These are phyloP conservation scores for Lentinula novae-zelandiae DNA, from an alignment of 1,284 basidiomycete species.

Conservation along the genomic window DNA sequence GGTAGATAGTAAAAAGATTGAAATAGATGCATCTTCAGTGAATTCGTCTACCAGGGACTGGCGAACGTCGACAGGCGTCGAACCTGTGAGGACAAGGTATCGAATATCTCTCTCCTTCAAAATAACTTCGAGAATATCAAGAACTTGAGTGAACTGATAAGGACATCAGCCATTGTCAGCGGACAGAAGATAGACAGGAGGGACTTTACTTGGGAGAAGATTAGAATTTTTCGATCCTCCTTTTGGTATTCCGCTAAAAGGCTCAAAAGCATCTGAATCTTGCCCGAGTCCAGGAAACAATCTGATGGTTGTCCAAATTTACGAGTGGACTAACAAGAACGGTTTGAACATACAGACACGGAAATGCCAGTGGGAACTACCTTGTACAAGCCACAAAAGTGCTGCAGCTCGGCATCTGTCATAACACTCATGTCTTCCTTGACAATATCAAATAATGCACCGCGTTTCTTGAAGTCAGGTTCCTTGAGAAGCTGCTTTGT, in stretches of 20 bases:
- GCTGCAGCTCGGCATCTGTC: slow-evolving; percentile 91
- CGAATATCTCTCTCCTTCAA: slow-evolving; percentile 75
- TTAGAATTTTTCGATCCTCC: slow-evolving; percentile 80
- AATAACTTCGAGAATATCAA: slow-evolving; percentile 90
- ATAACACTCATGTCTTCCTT: slow-evolving; percentile 93
- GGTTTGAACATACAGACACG: slow-evolving; percentile 12
- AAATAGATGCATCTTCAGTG: slow-evolving; percentile 89
- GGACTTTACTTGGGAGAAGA: slow-evolving; percentile 81
- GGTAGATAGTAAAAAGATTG: slow-evolving; percentile 92
- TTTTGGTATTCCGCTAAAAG: slow-evolving; percentile 70
- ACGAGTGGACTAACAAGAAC: slow-evolving; percentile 59
- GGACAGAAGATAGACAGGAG: slow-evolving; percentile 13
- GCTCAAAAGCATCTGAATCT: slow-evolving; percentile 73
- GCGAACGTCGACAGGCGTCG: slow-evolving; percentile 90
- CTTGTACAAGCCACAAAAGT: slow-evolving; percentile 80
- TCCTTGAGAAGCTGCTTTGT: slow-evolving; percentile 87
- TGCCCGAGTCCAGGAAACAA: slow-evolving; percentile 89
- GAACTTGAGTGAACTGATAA: slow-evolving; percentile 87
- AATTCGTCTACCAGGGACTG: slow-evolving; percentile 96
- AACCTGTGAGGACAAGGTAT: slow-evolving; percentile 90
- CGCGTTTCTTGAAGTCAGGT: slow-evolving; percentile 80
- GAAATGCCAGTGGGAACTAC: slow-evolving; percentile 33
- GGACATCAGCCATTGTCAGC: not conserved
- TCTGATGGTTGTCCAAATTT: slow-evolving; percentile 74
- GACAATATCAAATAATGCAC: slow-evolving; percentile 76